Evolutionary conservation across 2,329 filamentous ascomycete species (phyloP).

Genomic region (Ophioceras dolichostomum): DNA sequence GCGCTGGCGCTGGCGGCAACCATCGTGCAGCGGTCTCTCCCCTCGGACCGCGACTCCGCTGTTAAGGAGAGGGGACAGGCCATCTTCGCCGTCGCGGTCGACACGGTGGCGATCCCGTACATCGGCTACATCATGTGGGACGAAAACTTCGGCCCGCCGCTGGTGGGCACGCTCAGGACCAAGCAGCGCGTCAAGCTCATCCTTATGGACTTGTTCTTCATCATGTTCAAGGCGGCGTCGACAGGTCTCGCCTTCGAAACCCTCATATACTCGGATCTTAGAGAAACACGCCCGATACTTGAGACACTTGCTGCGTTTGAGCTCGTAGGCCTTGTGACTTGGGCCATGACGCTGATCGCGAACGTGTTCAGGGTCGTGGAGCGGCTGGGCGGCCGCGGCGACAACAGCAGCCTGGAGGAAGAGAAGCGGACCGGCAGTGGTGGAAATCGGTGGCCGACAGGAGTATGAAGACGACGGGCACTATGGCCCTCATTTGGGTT

Average conservation of each 20-base stretch:
- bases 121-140: slow-evolving; percentile 91
- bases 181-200: slow-evolving; percentile 82
- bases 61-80: slow-evolving; percentile 71
- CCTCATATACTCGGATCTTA: slow-evolving; percentile 9
- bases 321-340: slow-evolving; percentile 11
- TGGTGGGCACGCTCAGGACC: slow-evolving; percentile 74
- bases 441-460: no score
- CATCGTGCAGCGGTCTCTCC: slow-evolving; percentile 50
- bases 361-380: slow-evolving; percentile 13
- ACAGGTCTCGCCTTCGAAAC: slow-evolving; percentile 52
- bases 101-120: slow-evolving; percentile 80
- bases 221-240: slow-evolving; percentile 94
- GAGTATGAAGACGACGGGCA: no score
- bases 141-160: slow-evolving; percentile 87
- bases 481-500: no score
- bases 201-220: slow-evolving; percentile 87
- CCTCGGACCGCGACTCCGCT: slow-evolving; percentile 22
- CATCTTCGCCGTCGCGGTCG: slow-evolving; percentile 79
- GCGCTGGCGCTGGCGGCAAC: slow-evolving; percentile 68
- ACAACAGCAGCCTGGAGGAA: no score
- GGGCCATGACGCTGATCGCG: slow-evolving; percentile 12
- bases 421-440: no score
- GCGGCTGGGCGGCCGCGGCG: slow-evolving; percentile 10
- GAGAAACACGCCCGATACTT: slow-evolving; percentile 6
- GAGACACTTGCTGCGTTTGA: slow-evolving; percentile 11